Base-by-base conservation (phyloP, 371 early-diverging fungal genomes). In the Apophysomyces sp. region DNA sequence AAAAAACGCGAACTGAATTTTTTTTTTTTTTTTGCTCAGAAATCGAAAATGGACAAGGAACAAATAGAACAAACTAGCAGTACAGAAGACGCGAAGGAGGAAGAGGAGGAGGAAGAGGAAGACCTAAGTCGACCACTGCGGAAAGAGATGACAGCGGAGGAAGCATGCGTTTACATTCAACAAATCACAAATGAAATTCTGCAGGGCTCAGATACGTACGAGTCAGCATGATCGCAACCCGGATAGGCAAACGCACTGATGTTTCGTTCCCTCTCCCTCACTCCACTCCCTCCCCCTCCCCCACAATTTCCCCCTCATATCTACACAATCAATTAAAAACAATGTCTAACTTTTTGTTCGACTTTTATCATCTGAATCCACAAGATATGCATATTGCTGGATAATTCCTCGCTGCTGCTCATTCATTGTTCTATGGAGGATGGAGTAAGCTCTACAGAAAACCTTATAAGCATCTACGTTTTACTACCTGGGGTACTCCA, bases 401-500 rank as follows among this genome's bases (percentile, higher is more conserved):
- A 76, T 69, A 24, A 76, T 67, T 24, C 61, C 58, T 39, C 59
- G 67, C 62, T 85, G 85, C 61, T 64, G 57, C 2, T 61, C 72
- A 9, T 64, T 70, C 27, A 85, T 62, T 21, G 49, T 52, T 51
- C 63, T 63, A 31, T n/a, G 13, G 0, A 5, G 24, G 26, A 37
- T 28, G 18, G 21, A 41, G 54, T 4, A 15, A 28, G 8, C 13
- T n/a, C 15, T 21, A 2, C 8, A 15, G 2, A 30, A n/a, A 34
- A 34, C 1, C 34, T 8, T 44, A 6, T n/a, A 32, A 6, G 3
- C 24, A 18, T 26, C 3, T 15, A 36, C 37, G 7, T 16, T 24
- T 9, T 27, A 11, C 8, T 77, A 73, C 74, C 76, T 87, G 18
- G 97, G 97, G 28, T 96, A 67, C 44, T 77, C 71, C 4, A 97